phyloP scores from a whole-genome alignment of 495 filamentous ascomycete species.

The Penicillium pancosmium region DNA sequence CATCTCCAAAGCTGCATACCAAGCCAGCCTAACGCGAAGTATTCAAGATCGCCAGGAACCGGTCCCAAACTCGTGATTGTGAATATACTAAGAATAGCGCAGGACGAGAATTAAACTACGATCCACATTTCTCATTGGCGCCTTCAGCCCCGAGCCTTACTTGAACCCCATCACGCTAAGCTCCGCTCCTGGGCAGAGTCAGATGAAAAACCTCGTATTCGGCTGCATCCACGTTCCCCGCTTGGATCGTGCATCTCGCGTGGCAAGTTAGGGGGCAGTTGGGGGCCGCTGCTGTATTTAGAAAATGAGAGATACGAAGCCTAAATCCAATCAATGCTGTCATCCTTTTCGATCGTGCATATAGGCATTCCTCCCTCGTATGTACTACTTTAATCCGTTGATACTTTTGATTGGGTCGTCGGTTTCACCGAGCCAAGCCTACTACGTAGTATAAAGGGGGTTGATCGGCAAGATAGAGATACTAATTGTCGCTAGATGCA shows the following conservation, averaged over 20 bases:
- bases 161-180: constrained; percentile 4
- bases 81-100: constrained; percentile 17
- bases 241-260: constrained; percentile 7
- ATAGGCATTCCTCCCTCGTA: background rate
- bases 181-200: background rate
- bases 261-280: background rate
- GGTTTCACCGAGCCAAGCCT: background rate
- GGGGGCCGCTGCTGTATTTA: constrained; percentile 3
- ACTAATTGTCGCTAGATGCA: background rate
- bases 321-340: background rate
- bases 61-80: background rate
- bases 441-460: background rate
- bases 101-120: constrained; percentile 14
- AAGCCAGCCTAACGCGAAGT: constrained; percentile 1
- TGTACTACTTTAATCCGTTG: background rate
- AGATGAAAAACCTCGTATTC: constrained; percentile 23
- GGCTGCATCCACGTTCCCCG: constrained; percentile 11
- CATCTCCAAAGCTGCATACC: background rate
- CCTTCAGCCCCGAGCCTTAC: background rate
- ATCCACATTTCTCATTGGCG: constrained; percentile 13
- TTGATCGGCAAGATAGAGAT: background rate
- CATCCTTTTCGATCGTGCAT: background rate
- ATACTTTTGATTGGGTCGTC: background rate
- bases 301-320: background rate
- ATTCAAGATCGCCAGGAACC: constrained; percentile 21